Evolutionary conservation across 2,329 filamentous ascomycete species (phyloP).

Genomic region (Cladosporium sp.): DNA sequence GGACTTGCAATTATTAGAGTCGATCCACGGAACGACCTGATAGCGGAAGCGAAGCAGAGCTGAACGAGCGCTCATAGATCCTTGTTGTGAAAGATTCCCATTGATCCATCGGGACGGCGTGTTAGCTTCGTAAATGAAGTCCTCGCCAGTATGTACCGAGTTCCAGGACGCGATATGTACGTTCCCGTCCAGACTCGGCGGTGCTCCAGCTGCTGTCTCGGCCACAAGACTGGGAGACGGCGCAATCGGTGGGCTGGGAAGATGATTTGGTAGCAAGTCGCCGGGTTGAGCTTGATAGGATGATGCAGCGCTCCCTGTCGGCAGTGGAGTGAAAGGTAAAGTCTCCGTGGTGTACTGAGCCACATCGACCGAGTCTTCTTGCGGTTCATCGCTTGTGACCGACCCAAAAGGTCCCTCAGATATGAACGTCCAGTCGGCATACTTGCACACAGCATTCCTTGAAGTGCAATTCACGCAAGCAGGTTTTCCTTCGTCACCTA

Average conservation of each 20-base stretch:
- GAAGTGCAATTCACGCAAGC: background rate
- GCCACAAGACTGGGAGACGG: background rate
- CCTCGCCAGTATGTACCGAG: background rate
- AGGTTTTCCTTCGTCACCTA: conserved; percentile 1
- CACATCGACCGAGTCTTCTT: background rate
- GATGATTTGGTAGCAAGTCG: background rate
- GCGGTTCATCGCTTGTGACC: background rate
- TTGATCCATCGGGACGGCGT: background rate
- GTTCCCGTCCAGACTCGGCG: background rate
- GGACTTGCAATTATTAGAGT: conserved; percentile 3
- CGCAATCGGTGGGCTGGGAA: background rate
- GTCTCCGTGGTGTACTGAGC: background rate
- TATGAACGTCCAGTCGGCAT: conserved; percentile 4
- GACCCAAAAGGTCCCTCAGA: background rate
- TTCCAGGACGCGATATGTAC: background rate
- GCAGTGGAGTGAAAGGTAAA: background rate
- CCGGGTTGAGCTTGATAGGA: background rate
- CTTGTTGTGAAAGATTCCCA: background rate
- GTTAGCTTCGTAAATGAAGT: background rate
- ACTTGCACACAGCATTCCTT: background rate
- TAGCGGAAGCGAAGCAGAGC: conserved; percentile 10
- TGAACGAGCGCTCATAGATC: background rate
- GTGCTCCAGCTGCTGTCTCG: background rate
- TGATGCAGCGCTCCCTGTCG: background rate
- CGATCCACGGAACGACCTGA: background rate